Base-by-base conservation (phyloP, 2,329 filamentous ascomycete genomes). In the Pezicula neosporulosa region DNA sequence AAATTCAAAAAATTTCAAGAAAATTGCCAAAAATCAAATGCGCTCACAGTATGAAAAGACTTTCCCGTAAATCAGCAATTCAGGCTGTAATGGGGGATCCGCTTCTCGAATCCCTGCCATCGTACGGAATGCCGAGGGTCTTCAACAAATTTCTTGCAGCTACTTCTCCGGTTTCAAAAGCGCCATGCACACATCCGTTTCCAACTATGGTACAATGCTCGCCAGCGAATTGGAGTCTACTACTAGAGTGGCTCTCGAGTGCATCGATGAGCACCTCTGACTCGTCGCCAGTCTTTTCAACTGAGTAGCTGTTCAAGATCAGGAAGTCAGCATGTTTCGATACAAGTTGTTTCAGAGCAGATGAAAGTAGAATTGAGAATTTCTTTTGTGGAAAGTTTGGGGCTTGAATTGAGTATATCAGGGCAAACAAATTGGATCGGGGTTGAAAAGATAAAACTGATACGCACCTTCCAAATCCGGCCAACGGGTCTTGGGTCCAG, bases 251-350 rank as follows among this genome's bases (percentile, higher is more conserved):
- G 43, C 66, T 65, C 41, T 70, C 62, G 16, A 73, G 55, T 8
- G 71, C 70, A 18, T 66, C 57, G 16, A 69, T 63, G 30, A 70
- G 57, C 7, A 69, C 36, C 13, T 65, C 63, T 2, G 70, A 65
- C n/a, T 73, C 68, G 50, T 73, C 71, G 6, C 70, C 70, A n/a
- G 68, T 68, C 53, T 73, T 73, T 54, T 73, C 71, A 18, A 71
- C 70, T n/a, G 68, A 70, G 55, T 73, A 73, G 35, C 63, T 24
- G 24, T 24, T 24, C 24, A 6, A 6, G 24, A 24, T 24, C 24
- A 24, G 24, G 24, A 6, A 24, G 24, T 24, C 24, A 24, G 24
- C 24, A 24, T 24, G 24, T 24, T 24, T 24, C 24, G 24, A 24
- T 24, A 24, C 1, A 6, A 1, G 5, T 24, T 24, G 24, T 24